Base-by-base conservation (phyloP, 768 basidiomycete genomes). In the Rhizopogon vesiculosus region DNA sequence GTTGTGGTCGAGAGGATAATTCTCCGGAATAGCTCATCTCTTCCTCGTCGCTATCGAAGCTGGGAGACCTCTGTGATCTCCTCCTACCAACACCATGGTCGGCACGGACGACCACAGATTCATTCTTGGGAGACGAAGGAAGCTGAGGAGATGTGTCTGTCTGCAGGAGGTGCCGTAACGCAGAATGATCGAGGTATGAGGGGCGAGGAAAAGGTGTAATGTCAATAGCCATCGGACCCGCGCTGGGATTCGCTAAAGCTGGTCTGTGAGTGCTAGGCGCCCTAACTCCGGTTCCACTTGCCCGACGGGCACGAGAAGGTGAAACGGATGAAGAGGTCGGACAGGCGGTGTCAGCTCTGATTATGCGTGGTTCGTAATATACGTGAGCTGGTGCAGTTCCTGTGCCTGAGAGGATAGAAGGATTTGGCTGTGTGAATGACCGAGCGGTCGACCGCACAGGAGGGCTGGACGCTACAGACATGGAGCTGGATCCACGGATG, bases 131-230 rank as follows among this genome's bases (percentile, higher is more conserved):
- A 53, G 65, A 68, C 5, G 74, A 70, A 46, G 75, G 66, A 42
- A 75, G 66, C 40, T 67, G 42, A 9, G 76, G 72, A 8, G 68
- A 63, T 2, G 69, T 57, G 45, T 79, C 79, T 0, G 86, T 83
- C 55, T 83, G 84, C 8, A 92, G 72, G 51, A 88, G 69, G 61
- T 91, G 76, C 53, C 87, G 84, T 54, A 93, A 72, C 1, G 87
- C 81, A 2, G 89, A 89, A 67, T 89, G 78, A 42, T 89, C 87
- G 53, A 93, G 78, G 68, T 93, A 93, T 0, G 83, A 71, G 1
- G 91, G 91, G 18, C 84, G 81, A 45, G 81, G 73, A 68, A 86
- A 92, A 38, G 73, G 65, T 28, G 60, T 69, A 45, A 64, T 65
- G 56, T 68, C 69, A 55, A 57, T 64, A 64, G 58, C 68, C 59